Base-by-base conservation (phyloP, 2,329 filamentous ascomycete species). In the Pyricularia pennisetigena region DNA sequence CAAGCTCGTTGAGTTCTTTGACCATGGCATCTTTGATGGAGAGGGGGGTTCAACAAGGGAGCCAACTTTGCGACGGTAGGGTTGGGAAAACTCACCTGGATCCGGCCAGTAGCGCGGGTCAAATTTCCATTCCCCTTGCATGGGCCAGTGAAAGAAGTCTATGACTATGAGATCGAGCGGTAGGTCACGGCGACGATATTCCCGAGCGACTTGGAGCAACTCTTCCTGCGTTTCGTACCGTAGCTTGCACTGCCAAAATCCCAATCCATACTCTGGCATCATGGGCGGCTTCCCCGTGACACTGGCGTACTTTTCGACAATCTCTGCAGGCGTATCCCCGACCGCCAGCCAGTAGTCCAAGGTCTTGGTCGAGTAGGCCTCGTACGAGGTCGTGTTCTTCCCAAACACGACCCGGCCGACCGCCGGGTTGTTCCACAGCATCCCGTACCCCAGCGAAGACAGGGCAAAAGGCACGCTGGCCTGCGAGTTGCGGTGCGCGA, bases 241-340 rank as follows among this genome's bases (percentile, higher is more conserved):
- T 12, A 90, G 77, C 75, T 88, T 90, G 75, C 86, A 89, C 73
- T 90, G 88, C 87, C 87, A 90, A 73, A 90, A 90, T 0, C 88
- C 88, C 0, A 90, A 79, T 0, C 87, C 87, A 71, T 88, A 89
- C 71, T 89, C 87, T 1, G 88, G 88, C 87, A 90, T 90, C 82
- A 86, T 86, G 0, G 88, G 88, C 0, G 85, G 85, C 41, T 80
- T 82, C 0, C 88, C 88, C 0, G 87, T 88, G 1, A 80, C 85
- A 4, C 76, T 75, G 0, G 83, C 82, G 71, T 90, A 90, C 0
- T 82, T 79, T 69, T 85, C 78, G 7, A 84, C 81, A 61, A 90
- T 88, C 49, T 85, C 80, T 0, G 80, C 79, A 0, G 87, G 87
- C 0, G 79, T 79, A 57, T 85, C 82, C 0, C 83, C 86, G 0